phyloP scores from a whole-genome alignment of 495 filamentous ascomycete species.

The Cryomyces minteri region DNA sequence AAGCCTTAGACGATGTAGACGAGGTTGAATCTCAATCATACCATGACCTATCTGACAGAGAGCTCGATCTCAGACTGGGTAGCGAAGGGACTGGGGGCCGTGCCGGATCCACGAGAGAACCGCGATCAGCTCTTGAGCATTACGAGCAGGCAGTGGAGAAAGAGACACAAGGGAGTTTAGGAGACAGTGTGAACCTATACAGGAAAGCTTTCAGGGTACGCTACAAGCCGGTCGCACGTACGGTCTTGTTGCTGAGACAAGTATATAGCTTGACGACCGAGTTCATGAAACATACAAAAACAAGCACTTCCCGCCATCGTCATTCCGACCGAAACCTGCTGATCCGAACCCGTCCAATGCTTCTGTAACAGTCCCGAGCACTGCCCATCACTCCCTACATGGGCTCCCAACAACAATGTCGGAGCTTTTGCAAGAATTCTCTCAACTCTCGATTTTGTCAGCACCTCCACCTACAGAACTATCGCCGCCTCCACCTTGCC shows the following conservation, averaged over 20 bases:
- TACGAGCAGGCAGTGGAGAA: constrained; percentile 85
- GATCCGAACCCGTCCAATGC: constrained; percentile 35
- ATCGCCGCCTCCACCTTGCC: constrained; percentile 52
- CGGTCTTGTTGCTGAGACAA: background rate
- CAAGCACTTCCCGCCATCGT: constrained; percentile 66
- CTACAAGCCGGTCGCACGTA: background rate
- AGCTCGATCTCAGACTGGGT: background rate
- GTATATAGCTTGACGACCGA: constrained; percentile 48
- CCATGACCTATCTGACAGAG: background rate
- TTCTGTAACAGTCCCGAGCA: constrained; percentile 30
- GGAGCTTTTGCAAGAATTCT: constrained; percentile 61
- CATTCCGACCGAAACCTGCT: constrained; percentile 32
- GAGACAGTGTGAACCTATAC: constrained; percentile 79
- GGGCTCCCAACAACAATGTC: constrained; percentile 31
- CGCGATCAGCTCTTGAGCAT: constrained; percentile 62
- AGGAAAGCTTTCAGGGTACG: constrained; percentile 71
- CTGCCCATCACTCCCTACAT: constrained; percentile 39
- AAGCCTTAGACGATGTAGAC: constrained; percentile 11
- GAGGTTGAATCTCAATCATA: background rate
- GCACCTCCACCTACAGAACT: constrained; percentile 24
- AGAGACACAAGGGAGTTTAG: constrained; percentile 66
- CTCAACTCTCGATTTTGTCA: constrained; percentile 36
- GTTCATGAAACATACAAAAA: constrained; percentile 77
- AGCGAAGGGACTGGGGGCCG: background rate
- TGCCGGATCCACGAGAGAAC: background rate